A percentile compares a stretch with the other conserved stretches of the same genome.
These are phyloP conservation scores for Penstemon eatonii DNA, from an alignment of 257 asterid genomes.

Conservation along the genomic window DNA sequence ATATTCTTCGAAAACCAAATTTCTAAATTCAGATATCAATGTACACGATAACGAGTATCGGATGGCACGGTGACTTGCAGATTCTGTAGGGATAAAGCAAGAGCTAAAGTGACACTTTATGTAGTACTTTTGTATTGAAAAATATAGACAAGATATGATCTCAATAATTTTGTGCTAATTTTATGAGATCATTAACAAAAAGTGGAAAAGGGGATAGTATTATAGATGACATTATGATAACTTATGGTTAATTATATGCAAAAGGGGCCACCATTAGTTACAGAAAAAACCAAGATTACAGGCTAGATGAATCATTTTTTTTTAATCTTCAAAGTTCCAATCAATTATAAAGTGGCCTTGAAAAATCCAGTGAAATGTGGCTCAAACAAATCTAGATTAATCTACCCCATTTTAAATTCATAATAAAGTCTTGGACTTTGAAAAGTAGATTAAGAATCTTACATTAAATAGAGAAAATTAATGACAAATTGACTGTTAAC, in stretches of 20 bases:
- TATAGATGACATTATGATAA: neutral
- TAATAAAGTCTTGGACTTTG: constrained; percentile 23
- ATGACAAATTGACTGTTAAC: constrained; percentile 1
- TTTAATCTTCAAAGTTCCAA: constrained; percentile 4
- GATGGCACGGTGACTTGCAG: neutral
- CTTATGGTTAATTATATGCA: constrained; percentile 3
- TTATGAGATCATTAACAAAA: constrained; percentile 12
- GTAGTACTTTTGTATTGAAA: neutral
- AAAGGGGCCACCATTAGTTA: constrained; percentile 33
- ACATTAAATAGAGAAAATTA: neutral
- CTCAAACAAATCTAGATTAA: neutral
- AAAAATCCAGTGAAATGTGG: constrained; percentile 1
- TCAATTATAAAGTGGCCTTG: constrained; percentile 9
- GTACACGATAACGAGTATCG: neutral
- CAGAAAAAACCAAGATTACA: constrained; percentile 26
- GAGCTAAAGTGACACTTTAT: neutral
- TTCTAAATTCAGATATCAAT: neutral
- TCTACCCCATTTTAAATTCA: neutral
- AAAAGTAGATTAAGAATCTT: neutral
- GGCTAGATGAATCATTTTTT: constrained; percentile 12
- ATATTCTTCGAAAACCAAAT: neutral
- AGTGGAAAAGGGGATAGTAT: constrained; percentile 15
- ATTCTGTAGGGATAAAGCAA: neutral
- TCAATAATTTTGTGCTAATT: constrained; percentile 23
- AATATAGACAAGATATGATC: constrained; percentile 9